Evolutionary conservation across 1,284 basidiomycete genomes (phyloP), one percentile per base, ranked within the genome.

Genomic region (Taiwanofungus camphoratus): DNA sequence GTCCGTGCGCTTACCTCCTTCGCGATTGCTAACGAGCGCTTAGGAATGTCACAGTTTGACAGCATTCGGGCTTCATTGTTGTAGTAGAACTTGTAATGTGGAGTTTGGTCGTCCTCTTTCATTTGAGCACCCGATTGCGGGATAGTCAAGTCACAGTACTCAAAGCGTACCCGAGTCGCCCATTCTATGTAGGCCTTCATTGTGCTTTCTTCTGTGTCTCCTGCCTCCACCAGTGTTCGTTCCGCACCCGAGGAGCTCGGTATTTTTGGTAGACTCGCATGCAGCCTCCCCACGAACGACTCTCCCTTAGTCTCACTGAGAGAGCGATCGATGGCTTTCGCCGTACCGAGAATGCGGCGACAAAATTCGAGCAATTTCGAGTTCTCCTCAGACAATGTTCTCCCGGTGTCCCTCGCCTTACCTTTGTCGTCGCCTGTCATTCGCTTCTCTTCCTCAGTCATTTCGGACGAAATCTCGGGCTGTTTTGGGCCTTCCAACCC

Each of bases 1-100:
- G n/a, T n/a, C n/a, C n/a, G n/a, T n/a, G n/a, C n/a, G n/a, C n/a
- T 27, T 55, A 88, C 87, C 76, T 91, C 88, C 67, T 94, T 95
- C 8, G 92, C 92, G 49, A 95, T 93, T 8, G 92, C 90, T 40
- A 94, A 68, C 2, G 87, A 92, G 26, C 92, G 74, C 62, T 89
- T 92, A 2, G 90, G 89, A 41, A 91, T 87, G 58, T 89, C 86
- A 23, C 79, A 78, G 52, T 75, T 79, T 5, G 82, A 81, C 20
- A 92, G 69, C 78, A 85, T 80, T 19, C 86, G 73, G 15, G 86
- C 87, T 58, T 91, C 88, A 50, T 74, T 80, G 57, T 83, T 84
- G 63, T 75, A 91, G 59, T 74, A 81, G 56, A 83, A 86, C 61
- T 88, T 89, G 65, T 81, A 91, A 57, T 83, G 77, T 3, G 84